Evolutionary conservation across 1,139 yeast species (phyloP).

Genomic region (Zygoascus sp.): DNA sequence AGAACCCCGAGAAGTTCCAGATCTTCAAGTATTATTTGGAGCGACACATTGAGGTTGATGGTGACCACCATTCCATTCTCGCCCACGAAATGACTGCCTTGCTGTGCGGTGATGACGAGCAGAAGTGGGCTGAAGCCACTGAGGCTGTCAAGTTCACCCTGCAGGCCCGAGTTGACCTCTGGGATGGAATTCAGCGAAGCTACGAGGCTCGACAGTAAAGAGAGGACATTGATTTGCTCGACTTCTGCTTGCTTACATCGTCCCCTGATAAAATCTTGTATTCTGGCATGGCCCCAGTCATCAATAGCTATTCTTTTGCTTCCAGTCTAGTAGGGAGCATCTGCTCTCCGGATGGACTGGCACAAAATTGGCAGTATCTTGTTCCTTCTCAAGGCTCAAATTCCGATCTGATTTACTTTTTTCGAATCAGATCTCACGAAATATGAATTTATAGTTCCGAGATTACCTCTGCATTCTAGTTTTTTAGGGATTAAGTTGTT

Average conservation of each 20-base stretch:
- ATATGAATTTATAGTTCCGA: background rate
- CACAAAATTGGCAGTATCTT: too few relatives aligned
- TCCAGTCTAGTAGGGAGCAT: too few relatives aligned
- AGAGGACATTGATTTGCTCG: background rate
- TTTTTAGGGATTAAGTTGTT: constrained; percentile 4
- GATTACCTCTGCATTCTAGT: background rate
- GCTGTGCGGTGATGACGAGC: constrained; percentile 23
- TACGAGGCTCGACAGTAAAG: constrained; percentile 3
- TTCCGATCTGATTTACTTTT: constrained; percentile 10
- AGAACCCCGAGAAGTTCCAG: constrained; percentile 23
- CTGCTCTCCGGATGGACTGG: too few relatives aligned
- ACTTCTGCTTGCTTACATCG: too few relatives aligned
- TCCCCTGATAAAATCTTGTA: too few relatives aligned
- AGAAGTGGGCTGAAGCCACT: constrained; percentile 23
- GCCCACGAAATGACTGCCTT: constrained; percentile 25
- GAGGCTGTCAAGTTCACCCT: constrained; percentile 22
- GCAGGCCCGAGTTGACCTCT: constrained; percentile 22
- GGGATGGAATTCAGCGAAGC: constrained; percentile 21
- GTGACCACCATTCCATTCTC: constrained; percentile 24
- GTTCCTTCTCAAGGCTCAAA: background rate
- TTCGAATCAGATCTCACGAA: background rate
- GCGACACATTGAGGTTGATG: constrained; percentile 26
- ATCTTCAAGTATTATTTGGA: constrained; percentile 25
- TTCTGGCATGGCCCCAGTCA: too few relatives aligned
- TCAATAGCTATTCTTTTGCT: too few relatives aligned